Evolutionary conservation across 164 flowering plant species (phyloP), one percentile per base, ranked within the genome.

Genomic region (Umbilicus rupestris): DNA sequence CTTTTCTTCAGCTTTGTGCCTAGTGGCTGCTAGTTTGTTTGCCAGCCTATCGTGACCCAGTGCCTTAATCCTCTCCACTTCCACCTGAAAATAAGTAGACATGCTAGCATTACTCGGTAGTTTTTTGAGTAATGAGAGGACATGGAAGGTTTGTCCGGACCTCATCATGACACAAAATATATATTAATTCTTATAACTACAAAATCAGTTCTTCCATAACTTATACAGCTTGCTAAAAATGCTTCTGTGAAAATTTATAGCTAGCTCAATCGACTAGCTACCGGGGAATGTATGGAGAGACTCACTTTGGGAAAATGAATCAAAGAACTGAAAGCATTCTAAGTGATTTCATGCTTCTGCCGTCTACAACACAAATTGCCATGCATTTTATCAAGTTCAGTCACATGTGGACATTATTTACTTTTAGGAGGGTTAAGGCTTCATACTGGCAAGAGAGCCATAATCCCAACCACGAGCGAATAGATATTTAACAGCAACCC

Each of bases 1-100:
- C 70, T 81, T 87, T 69, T 84, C 90, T 77, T 90, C 95, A 5
- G 95, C 90, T 59, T 83, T 87, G 73, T 78, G 88, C 65, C 86
- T 81, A 41, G 82, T 73, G 1, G 85, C 79, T 35, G 95, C 92
- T 29, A 87, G 72, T 76, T 90, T 85, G 78, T 81, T 87, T 89
- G 83, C 78, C 52, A 87, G 76, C 79, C 65, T 85, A 62, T 85
- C 95, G 3, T 90, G 95, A 19, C 87, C 88, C 3, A 67, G 72
- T 1, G 79, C 86, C 67, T 81, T 81, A 76, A 88, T 85, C 70
- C 86, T 81, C 71, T 90, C 97, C 46, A 88, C 87, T 68, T 88
- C 83, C 45, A 85, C 89, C 97, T 90, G 79, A 59, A 76, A 73
- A 42, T 14, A 35, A 28, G 63, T 16, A 24, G 24, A 7, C 8